Percentiles rank a stretch among this genome's conserved stretches.
Conservation (phyloP, 2,329 filamentous ascomycete species). For the Colletotrichum shisoi region DNA sequence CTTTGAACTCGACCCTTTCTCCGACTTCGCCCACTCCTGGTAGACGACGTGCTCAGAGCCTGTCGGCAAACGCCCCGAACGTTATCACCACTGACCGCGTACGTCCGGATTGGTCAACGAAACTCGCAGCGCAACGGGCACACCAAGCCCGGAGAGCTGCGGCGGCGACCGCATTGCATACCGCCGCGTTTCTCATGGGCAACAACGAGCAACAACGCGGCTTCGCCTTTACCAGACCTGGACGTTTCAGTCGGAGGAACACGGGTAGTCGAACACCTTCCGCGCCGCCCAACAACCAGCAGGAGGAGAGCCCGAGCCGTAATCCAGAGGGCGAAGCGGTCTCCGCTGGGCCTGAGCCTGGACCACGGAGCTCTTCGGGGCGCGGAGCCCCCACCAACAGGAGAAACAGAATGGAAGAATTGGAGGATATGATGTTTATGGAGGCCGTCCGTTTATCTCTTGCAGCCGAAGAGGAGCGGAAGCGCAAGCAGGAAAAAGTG, state of each 20-base stretch:
- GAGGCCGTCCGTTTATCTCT: slow-evolving; percentile 91
- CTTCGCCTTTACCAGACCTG: slow-evolving; percentile 53
- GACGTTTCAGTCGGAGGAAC: slow-evolving; percentile 66
- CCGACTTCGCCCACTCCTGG: slow-evolving; percentile 51
- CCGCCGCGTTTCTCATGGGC: slow-evolving; percentile 89
- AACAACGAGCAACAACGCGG: slow-evolving; percentile 63
- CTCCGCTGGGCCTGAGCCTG: slow-evolving; percentile 48
- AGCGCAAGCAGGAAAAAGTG: slow-evolving; percentile 83
- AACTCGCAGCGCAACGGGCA: slow-evolving; percentile 82
- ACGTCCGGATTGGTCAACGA: slow-evolving; percentile 92
- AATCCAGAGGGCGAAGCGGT: slow-evolving; percentile 43
- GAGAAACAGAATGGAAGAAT: slow-evolving; percentile 75
- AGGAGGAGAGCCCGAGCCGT: slow-evolving; percentile 45
- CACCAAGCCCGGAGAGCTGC: slow-evolving; percentile 87
- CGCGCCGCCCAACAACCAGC: slow-evolving; percentile 44
- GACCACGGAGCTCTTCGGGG: slow-evolving; percentile 46
- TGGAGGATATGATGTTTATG: slow-evolving; percentile 99
- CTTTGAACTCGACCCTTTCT: slow-evolving; percentile 68
- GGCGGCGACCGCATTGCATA: slow-evolving; percentile 91
- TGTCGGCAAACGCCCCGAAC: slow-evolving; percentile 83
- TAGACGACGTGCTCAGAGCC: slow-evolving; percentile 61
- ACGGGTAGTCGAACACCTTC: slow-evolving; percentile 50
- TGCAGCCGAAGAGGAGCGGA: slow-evolving; percentile 92
- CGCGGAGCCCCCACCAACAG: slow-evolving; percentile 45
- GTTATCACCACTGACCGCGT: slow-evolving; percentile 94